phyloP scores from a whole-genome alignment of 108 stramenopile species.

The Cyclotella cryptica region DNA sequence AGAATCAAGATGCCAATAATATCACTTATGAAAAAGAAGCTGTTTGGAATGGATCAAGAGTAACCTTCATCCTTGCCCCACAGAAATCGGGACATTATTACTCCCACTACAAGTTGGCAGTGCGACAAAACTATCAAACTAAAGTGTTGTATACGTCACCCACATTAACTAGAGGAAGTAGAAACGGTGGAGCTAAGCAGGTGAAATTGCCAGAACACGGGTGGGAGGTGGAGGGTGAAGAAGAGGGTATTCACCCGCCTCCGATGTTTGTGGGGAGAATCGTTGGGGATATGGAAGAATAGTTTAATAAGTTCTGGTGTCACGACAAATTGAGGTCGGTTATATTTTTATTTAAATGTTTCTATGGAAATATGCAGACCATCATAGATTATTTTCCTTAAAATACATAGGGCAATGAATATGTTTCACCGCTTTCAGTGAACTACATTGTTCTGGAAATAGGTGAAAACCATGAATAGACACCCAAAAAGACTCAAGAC shows the following conservation, averaged over 20 bases:
- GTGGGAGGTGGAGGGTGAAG: slow-evolving; percentile 31
- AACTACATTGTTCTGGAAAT: too few species aligned
- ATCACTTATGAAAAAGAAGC: slow-evolving; percentile 44
- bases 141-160: slow-evolving; percentile 41
- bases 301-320: too few species aligned
- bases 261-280: slow-evolving; percentile 42
- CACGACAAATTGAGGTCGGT: too few species aligned
- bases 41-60: slow-evolving; percentile 31
- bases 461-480: too few species aligned
- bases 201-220: slow-evolving; percentile 29
- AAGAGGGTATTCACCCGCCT: slow-evolving; percentile 37
- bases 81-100: slow-evolving; percentile 34
- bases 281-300: background rate
- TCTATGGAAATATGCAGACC: too few species aligned
- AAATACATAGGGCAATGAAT: too few species aligned
- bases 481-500: too few species aligned
- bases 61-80: slow-evolving; percentile 33
- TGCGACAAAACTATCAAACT: slow-evolving; percentile 13
- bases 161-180: slow-evolving; percentile 17
- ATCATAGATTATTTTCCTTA: too few species aligned
- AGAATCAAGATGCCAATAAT: background rate
- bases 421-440: too few species aligned
- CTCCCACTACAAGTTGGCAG: slow-evolving; percentile 39
- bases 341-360: too few species aligned
- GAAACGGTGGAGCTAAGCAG: background rate